These are phyloP conservation scores for Rhodotorula sp. DNA, from an alignment of 1,284 basidiomycete genomes.

Conservation along the genomic window DNA sequence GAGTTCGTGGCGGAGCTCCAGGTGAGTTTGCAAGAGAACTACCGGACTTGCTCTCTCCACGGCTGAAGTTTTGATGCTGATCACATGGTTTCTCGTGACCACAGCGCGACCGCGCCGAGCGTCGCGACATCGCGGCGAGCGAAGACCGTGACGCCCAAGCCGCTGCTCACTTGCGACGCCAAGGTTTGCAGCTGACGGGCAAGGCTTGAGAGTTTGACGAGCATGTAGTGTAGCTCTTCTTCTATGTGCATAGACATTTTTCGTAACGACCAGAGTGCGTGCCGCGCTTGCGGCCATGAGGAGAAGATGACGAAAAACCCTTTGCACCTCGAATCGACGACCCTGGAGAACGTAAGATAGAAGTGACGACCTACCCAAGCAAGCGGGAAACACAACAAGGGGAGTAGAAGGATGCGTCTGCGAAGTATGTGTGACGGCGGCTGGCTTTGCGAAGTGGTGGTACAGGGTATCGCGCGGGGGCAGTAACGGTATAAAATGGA, in stretches of 20 bases:
- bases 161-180: conserved; percentile 8
- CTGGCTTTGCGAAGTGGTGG: neutral
- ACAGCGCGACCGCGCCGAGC: conserved; percentile 21
- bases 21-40: neutral
- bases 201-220: conserved; percentile 3
- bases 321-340: neutral
- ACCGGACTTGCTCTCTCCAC: neutral
- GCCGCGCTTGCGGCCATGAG: neutral
- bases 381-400: neutral
- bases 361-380: neutral
- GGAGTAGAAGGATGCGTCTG: neutral
- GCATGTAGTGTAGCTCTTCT: neutral
- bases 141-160: conserved; percentile 10
- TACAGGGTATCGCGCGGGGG: neutral
- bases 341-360: neutral
- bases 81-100: neutral
- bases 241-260: neutral
- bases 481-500: neutral
- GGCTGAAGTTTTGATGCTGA: too few relatives aligned
- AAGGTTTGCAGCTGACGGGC: conserved; percentile 20
- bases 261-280: neutral
- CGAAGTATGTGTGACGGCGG: neutral
- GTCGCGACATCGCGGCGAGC: conserved; percentile 25
- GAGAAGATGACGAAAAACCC: neutral
- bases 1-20: conserved; percentile 27